phyloP scores from a whole-genome alignment of 2,329 filamentous ascomycete genomes.

The Diaporthe nobilis region DNA sequence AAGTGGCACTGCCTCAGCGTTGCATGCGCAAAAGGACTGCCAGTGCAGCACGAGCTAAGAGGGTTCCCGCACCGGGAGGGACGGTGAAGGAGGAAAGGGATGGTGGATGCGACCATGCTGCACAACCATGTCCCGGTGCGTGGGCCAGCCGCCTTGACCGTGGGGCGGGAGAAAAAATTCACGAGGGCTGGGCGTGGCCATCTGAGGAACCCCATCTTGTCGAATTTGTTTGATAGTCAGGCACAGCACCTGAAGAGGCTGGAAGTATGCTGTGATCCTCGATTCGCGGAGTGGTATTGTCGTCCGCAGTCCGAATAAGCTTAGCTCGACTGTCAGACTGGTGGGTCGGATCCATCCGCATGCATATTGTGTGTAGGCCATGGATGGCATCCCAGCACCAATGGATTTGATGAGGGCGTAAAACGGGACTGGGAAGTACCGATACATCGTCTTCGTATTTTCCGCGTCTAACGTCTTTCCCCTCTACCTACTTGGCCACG shows the following conservation, averaged over 20 bases:
- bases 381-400: conserved; percentile 2
- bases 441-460: conserved; percentile 10
- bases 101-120: neutral
- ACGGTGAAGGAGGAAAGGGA: conserved; percentile 1
- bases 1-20: neutral
- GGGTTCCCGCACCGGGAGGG: neutral
- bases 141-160: conserved; percentile 1
- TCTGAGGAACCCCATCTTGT: neutral
- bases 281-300: conserved; percentile 1
- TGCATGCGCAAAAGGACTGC: conserved; percentile 7
- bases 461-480: neutral
- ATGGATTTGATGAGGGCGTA: neutral
- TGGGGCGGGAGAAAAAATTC: neutral
- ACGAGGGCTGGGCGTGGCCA: conserved; percentile 8
- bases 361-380: conserved; percentile 22
- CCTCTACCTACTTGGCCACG: neutral
- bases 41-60: neutral
- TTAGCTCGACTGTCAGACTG: conserved; percentile 23
- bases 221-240: conserved; percentile 18
- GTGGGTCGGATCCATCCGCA: conserved; percentile 38
- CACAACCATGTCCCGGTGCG: neutral
- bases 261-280: neutral
- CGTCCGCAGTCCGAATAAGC: conserved; percentile 33
- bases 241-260: conserved; percentile 22
- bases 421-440: neutral